Evolutionary conservation across 2,329 filamentous ascomycete genomes (phyloP).

Genomic region (Diaporthe caulivora): DNA sequence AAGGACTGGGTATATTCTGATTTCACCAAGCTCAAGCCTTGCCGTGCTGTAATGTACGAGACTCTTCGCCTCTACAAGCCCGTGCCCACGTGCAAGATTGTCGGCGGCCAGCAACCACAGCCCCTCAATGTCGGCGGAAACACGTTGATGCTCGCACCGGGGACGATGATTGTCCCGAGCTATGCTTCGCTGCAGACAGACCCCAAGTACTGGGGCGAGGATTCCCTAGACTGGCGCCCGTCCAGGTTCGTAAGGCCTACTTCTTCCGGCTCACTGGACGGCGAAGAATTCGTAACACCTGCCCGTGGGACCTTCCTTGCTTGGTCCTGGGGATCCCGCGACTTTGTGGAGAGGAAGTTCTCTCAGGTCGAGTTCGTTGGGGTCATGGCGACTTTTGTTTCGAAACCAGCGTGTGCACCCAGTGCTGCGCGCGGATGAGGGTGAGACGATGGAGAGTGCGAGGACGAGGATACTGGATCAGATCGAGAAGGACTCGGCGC

Average conservation of each 20-base stretch:
- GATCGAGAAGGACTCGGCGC: slow-evolving; percentile 44
- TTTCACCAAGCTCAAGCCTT: slow-evolving; percentile 43
- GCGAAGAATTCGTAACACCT: slow-evolving; percentile 39
- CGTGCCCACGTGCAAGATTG: slow-evolving; percentile 21
- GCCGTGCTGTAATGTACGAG: slow-evolving; percentile 43
- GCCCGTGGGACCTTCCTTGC: slow-evolving; percentile 41
- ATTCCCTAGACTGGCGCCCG: slow-evolving; percentile 19
- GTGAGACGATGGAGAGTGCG: slow-evolving; percentile 41
- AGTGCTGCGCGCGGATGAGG: not conserved
- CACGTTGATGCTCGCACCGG: not conserved
- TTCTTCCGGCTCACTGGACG: not conserved
- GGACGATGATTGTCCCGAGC: slow-evolving; percentile 18
- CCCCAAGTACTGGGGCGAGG: slow-evolving; percentile 23
- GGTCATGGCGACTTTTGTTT: slow-evolving; percentile 44
- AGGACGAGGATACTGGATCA: slow-evolving; percentile 41
- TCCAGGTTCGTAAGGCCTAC: not conserved
- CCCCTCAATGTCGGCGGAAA: no score
- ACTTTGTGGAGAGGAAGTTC: slow-evolving; percentile 49
- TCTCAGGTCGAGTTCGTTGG: slow-evolving; percentile 51
- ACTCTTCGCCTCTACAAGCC: slow-evolving; percentile 34
- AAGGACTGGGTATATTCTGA: slow-evolving; percentile 41
- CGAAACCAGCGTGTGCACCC: slow-evolving; percentile 43
- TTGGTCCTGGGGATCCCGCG: slow-evolving; percentile 48
- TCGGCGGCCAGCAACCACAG: no score
- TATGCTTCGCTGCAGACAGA: slow-evolving; percentile 11